phyloP scores from a whole-genome alignment of 1,139 yeast genomes.

The Taphrina populina region DNA sequence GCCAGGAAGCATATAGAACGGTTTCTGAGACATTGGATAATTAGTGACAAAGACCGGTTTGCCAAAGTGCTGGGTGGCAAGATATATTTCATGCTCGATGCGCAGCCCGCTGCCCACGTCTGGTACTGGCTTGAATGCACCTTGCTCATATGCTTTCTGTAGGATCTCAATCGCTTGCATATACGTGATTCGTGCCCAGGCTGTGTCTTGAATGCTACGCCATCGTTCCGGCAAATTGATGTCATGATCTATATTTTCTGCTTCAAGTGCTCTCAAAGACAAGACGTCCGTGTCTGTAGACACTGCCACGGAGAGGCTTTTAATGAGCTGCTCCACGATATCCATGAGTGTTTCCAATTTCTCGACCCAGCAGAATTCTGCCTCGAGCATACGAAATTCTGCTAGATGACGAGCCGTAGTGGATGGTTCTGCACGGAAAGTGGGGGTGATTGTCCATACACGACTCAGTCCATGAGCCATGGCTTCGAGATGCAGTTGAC shows the following conservation, averaged over 20 bases:
- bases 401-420: conserved; percentile 88
- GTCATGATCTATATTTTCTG: conserved; percentile 34
- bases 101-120: conserved; percentile 72
- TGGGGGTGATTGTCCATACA: conserved; percentile 88
- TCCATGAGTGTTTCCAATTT: conserved; percentile 59
- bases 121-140: conserved; percentile 45
- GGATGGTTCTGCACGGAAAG: conserved; percentile 90
- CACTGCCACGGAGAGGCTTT: conserved; percentile 47
- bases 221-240: conserved; percentile 40
- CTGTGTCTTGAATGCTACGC: conserved; percentile 45
- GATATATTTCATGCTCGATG: conserved; percentile 88
- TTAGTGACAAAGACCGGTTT: conserved; percentile 87
- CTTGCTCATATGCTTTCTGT: conserved; percentile 43
- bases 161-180: conserved; percentile 66
- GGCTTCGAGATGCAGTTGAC: conserved; percentile 87
- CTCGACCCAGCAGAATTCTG: conserved; percentile 71
- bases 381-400: conserved; percentile 98
- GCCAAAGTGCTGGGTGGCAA: conserved; percentile 69
- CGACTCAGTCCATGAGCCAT: conserved; percentile 69
- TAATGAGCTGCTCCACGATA: conserved; percentile 70
- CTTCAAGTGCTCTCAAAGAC: conserved; percentile 7
- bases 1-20: conserved; percentile 77
- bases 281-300: conserved; percentile 36
- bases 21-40: conserved; percentile 76
- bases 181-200: conserved; percentile 76